Evolutionary conservation across 1,139 yeast genomes (phyloP).

Genomic region (Protomyces gravidus): DNA sequence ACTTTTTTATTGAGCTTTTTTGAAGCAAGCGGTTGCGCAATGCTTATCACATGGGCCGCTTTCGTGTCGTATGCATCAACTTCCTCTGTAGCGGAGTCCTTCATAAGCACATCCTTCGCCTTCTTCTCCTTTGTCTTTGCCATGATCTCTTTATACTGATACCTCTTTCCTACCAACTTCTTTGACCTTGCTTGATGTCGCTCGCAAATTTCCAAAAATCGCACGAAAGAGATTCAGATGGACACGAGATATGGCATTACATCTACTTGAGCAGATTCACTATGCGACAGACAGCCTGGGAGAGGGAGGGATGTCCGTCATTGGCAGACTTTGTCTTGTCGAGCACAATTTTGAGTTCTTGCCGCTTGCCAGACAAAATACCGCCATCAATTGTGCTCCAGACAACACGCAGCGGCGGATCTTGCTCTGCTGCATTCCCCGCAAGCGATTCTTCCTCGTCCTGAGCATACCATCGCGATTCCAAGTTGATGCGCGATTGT

Average conservation of each 20-base stretch:
- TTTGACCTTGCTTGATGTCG: not conserved
- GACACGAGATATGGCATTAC: no score
- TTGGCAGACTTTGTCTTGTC: not conserved
- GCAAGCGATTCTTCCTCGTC: not conserved
- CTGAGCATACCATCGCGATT: not conserved
- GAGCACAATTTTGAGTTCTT: not conserved
- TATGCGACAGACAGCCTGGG: not conserved
- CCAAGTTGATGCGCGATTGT: not conserved
- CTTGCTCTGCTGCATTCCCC: not conserved
- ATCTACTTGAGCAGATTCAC: not conserved
- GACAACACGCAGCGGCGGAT: not conserved
- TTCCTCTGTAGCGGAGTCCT: constrained; percentile 6
- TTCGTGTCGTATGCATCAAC: constrained; percentile 89
- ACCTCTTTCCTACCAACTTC: no score
- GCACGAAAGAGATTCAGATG: not conserved
- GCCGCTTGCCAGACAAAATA: not conserved
- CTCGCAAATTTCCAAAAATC: not conserved
- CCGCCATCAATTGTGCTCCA: not conserved
- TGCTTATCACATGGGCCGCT: constrained; percentile 82
- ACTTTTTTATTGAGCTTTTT: constrained; percentile 94
- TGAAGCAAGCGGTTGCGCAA: constrained; percentile 92
- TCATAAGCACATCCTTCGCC: constrained; percentile 9
- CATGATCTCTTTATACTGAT: not conserved
- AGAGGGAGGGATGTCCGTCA: not conserved
- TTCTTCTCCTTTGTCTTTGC: constrained; percentile 29